phyloP scores from a whole-genome alignment of 176 grass and related monocot species.

The Hordeum marinum region DNA sequence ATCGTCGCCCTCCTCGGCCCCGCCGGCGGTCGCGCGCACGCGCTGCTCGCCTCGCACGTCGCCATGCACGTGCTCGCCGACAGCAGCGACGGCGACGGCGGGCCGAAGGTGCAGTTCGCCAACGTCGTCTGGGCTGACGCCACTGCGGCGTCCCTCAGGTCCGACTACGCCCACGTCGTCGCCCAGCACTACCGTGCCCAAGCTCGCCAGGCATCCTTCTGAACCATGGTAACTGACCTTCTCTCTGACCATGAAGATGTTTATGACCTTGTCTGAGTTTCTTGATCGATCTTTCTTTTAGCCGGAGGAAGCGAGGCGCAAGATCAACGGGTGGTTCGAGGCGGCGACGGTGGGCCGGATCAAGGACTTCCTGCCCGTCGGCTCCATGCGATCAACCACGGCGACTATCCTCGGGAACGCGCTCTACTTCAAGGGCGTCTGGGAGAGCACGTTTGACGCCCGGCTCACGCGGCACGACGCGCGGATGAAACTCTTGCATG shows the following conservation, averaged over 20 bases:
- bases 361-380: conserved; percentile 36
- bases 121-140: conserved; percentile 55
- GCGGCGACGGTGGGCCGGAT: conserved; percentile 50
- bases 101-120: conserved; percentile 46
- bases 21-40: conserved; percentile 4
- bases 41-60: conserved; percentile 7
- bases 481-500: too few species aligned
- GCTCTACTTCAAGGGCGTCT: conserved; percentile 76
- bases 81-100: not conserved
- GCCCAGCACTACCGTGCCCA: conserved; percentile 23
- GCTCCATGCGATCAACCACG: not conserved
- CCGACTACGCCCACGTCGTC: conserved; percentile 35
- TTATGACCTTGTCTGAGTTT: not conserved
- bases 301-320: conserved; percentile 29
- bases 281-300: not conserved
- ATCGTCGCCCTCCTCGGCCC: conserved; percentile 44
- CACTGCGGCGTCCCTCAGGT: conserved; percentile 35
- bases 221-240: not conserved
- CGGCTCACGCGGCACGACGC: not conserved
- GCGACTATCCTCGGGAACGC: conserved; percentile 48
- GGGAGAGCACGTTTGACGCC: conserved; percentile 53
- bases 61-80: conserved; percentile 14
- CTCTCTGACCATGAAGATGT: too few species aligned
- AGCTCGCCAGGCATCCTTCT: conserved; percentile 26
- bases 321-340: conserved; percentile 55